Evolutionary conservation across 495 filamentous ascomycete genomes (phyloP), one percentile per base, ranked within the genome.

Genomic region (Apodospora peruviana): DNA sequence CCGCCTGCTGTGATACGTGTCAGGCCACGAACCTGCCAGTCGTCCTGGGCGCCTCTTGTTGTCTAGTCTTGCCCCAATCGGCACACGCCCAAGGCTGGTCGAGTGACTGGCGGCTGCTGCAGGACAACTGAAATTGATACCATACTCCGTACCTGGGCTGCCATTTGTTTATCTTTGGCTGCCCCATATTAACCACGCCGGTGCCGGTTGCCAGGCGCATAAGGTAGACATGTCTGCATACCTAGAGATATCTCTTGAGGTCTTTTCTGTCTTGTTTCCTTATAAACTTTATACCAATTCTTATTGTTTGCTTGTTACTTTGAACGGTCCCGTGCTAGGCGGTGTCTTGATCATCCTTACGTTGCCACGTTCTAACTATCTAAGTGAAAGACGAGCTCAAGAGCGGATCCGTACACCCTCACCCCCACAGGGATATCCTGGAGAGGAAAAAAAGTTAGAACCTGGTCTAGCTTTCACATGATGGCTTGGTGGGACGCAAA

Each of bases 401-500:
- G n/a, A 3, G 14, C 12, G 18, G 18, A 14, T 2, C 3, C 14
- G 9, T 40, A 32, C 20, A 22, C 19, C 40, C 23, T 22, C 17
- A 39, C n/a, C n/a, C n/a, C n/a, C 42, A 34, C 42, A 32, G 16
- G 42, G 24, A 34, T 27, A 11, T 5, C 23, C 42, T n/a, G 14
- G 3, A 24, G 11, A 17, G 42, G 17, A 1, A 24, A 24, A 32
- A 24, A 7, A 44, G 12, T 10, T 46, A 14, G 39, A 50, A 16
- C 23, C 36, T 23, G 16, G 27, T 35, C 17, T 20, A 35, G 8
- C 35, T 24, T 43, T 22, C 24, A 34, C 35, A 38, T 29, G 22
- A 65, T 65, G 62, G 62, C 54, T 20, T 64, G 60, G 59, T 62
- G 57, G 57, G 62, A 62, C 45, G 45, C 61, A 7, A 43, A 50